A percentile compares a stretch with the other conserved stretches of the same genome.
phyloP scores from a whole-genome alignment of 2,329 filamentous ascomycete genomes.

The Ceratocystis papillata region DNA sequence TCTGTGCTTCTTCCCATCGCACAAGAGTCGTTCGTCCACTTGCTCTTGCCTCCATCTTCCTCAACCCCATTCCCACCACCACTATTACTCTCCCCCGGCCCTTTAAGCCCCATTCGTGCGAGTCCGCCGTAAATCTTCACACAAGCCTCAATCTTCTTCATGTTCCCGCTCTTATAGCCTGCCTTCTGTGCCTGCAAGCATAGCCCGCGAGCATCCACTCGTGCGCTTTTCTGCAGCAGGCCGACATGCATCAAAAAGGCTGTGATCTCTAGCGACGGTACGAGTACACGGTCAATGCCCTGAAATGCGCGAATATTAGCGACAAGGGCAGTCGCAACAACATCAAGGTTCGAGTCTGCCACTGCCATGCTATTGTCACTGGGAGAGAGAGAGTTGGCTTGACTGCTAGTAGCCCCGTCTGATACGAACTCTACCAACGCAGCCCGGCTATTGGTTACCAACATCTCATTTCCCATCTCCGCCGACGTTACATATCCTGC shows the following conservation, averaged over 20 bases:
- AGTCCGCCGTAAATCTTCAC: constrained; percentile 69
- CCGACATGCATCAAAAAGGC: constrained; percentile 64
- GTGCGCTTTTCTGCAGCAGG: constrained; percentile 36
- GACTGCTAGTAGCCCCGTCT: neutral
- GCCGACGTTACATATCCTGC: constrained; percentile 62
- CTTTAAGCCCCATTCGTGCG: constrained; percentile 33
- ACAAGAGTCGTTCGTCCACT: neutral
- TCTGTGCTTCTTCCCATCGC: constrained; percentile 25
- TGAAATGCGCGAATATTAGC: constrained; percentile 44
- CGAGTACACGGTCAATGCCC: constrained; percentile 56
- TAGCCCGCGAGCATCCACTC: constrained; percentile 43
- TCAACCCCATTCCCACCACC: neutral
- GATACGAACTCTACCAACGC: constrained; percentile 50
- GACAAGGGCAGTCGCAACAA: constrained; percentile 42
- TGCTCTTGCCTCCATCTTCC: neutral
- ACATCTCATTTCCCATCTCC: constrained; percentile 64
- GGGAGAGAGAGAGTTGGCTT: neutral
- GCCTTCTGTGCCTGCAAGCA: constrained; percentile 64
- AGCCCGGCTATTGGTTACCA: constrained; percentile 57
- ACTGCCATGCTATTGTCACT: neutral
- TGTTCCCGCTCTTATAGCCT: constrained; percentile 71
- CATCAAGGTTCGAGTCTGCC: constrained; percentile 32
- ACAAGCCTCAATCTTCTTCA: constrained; percentile 70
- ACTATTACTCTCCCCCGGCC: constrained; percentile 9
- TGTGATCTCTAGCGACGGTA: constrained; percentile 66